Base-by-base conservation (phyloP, 75 land plant genomes). In the Pinus albicaulis region DNA sequence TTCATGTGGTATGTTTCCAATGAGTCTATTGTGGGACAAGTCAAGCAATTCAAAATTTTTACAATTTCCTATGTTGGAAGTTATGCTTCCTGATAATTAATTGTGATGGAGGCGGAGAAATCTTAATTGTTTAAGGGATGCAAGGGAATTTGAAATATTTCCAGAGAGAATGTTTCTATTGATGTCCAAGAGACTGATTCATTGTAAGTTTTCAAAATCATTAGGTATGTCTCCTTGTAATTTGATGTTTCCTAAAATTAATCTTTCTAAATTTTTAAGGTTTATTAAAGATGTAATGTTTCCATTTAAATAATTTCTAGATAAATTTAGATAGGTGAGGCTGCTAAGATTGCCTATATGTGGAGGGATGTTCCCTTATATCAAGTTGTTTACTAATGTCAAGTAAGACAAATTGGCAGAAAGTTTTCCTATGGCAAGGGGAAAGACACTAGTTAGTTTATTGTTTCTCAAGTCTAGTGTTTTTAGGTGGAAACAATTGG, bases 221-320 rank as follows among this genome's bases (percentile, higher is more conserved):
- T 73, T 61, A 23, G 90, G 95, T 16, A 92, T 77, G 41, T 25
- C 20, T 26, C 92, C 94, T 36, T 53, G 25, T 19, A 92, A 78
- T 7, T 55, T 64, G 72, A 89, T 92, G 55, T 61, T 55, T 4
- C 76, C 69, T 7, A 92, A 16, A 34, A 19, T 7, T 1, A 85
- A 57, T 17, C 10, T 2, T 5, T 24, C 44, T 48, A 78, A 56
- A 3, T 59, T 61, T 7, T 79, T 79, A 72, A 89, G 80, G 55
- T 81, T 86, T 41, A 56, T 77, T 15, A 89, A 70, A 58, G 31
- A 14, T 7, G 88, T 88, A 22, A 86, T 59, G 1, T 56, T 66
- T 26, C 88, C 88, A 41, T 25, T 62, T 34, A 88, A 81, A 69
- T 58, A 1, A 59, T 88, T 91, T 65, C 56, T 26, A 2, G 19